phyloP scores from a whole-genome alignment of 768 basidiomycete genomes.

The Mycena epipterygia region DNA sequence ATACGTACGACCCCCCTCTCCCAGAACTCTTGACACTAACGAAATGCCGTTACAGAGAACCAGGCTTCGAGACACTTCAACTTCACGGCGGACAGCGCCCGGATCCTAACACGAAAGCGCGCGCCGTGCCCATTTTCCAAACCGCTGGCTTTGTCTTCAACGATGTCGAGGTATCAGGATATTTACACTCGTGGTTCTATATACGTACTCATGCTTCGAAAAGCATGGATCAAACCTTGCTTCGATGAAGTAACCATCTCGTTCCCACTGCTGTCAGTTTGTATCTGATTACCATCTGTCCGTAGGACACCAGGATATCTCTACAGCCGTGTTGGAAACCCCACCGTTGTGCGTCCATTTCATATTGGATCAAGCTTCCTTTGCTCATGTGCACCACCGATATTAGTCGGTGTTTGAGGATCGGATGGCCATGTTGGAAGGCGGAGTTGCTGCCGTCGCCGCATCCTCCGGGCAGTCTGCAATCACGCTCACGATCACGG shows the following conservation, averaged over 20 bases:
- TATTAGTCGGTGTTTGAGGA: slow-evolving; percentile 60
- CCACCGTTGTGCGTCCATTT: slow-evolving; percentile 49
- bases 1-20: not conserved
- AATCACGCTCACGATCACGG: slow-evolving; percentile 57
- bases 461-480: slow-evolving; percentile 66
- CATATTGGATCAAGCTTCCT: not conserved
- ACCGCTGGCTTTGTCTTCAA: slow-evolving; percentile 63
- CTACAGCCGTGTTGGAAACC: slow-evolving; percentile 60
- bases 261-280: not conserved
- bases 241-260: slow-evolving; percentile 35
- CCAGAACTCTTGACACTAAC: not conserved
- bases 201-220: slow-evolving; percentile 40
- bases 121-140: slow-evolving; percentile 68
- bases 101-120: slow-evolving; percentile 58
- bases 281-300: no score
- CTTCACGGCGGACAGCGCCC: slow-evolving; percentile 65
- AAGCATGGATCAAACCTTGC: slow-evolving; percentile 19
- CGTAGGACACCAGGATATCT: slow-evolving; percentile 53
- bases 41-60: slow-evolving; percentile 31
- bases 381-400: slow-evolving; percentile 44
- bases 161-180: slow-evolving; percentile 50
- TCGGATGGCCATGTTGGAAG: slow-evolving; percentile 67
- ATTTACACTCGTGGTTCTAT: slow-evolving; percentile 52
- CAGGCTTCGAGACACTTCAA: slow-evolving; percentile 68
- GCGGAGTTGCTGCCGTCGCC: slow-evolving; percentile 66